A percentile compares a stretch with the other conserved stretches of the same genome.
Evolutionary conservation across 148 eudicot genomes (phyloP).

Genomic region (Rhododendron kiyosumense): DNA sequence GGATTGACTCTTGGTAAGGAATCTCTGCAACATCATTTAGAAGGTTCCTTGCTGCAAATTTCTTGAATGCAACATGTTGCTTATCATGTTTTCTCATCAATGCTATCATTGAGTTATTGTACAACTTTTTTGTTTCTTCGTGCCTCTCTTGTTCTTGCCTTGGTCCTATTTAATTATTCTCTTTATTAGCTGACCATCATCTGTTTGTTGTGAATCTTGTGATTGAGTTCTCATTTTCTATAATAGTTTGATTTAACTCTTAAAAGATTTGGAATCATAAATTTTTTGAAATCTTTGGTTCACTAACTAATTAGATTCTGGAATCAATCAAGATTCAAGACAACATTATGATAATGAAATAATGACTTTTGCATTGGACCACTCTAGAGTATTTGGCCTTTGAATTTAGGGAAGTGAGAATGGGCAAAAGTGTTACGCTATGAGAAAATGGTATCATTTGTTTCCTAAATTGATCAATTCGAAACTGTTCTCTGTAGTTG

Average conservation of each 20-base stretch:
- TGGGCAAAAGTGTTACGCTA: neutral
- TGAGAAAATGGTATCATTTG: neutral
- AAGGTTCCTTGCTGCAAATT: neutral
- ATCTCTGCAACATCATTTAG: too few species aligned
- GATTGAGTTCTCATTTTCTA: neutral
- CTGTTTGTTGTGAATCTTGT: neutral
- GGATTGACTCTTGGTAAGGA: neutral
- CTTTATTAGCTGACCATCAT: neutral
- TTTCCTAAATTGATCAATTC: neutral
- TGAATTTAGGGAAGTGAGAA: neutral
- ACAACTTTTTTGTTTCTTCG: neutral
- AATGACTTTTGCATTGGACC: neutral
- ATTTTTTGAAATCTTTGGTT: neutral
- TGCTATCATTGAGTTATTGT: neutral
- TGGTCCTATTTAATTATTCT: neutral
- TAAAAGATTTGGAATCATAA: neutral
- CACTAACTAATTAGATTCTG: neutral
- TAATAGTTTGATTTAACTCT: neutral
- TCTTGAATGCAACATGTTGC: neutral
- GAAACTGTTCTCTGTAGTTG: neutral
- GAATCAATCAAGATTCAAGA: neutral
- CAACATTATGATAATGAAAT: neutral
- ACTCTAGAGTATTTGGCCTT: neutral
- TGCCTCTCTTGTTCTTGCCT: neutral
- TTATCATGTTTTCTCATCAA: neutral